Evolutionary conservation across 192 early-diverging fungal genomes (phyloP), one percentile per base, ranked within the genome.

Genomic region (Backusella liffmaniae): DNA sequence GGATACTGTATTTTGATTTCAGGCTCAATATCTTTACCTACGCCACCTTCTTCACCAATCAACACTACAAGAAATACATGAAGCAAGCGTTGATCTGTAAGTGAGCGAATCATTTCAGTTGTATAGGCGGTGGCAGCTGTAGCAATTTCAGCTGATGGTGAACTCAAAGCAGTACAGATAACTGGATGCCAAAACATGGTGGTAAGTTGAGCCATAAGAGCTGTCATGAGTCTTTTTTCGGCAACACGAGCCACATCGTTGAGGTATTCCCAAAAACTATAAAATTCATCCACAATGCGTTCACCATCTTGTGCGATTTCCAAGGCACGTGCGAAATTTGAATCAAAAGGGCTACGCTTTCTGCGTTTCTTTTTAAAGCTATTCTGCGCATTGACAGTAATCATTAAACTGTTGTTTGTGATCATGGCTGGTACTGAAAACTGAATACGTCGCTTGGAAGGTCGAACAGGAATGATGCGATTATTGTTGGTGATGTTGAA

Each of bases 101-200:
- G 62, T n/a, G 75, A 74, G 5, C 77, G 78, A 35, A 83, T 79
- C 82, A 83, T 83, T 66, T 83, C 82, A 3, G 77, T 83, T 44
- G 77, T 77, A 34, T 83, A 83, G 9, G 71, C 78, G 10, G 82
- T 83, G 21, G 82, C 75, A 37, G 82, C 78, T 7, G 74, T 76
- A 1, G 78, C 82, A 1, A 69, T 36, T 16, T 83, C 82, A 21
- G 68, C 65, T 2, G 75, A 79, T n/a, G 75, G 75, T 4, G 77
- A 79, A 29, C 75, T 74, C 1, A 83, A 73, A 1, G 82, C 74
- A 5, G 77, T 77, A 37, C 82, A 83, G 0, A 83, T 59, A 1
- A 77, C 73, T 23, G 82, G 82, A 72, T 83, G 82, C 82, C 82
- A 83, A 29, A 83, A 77, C 35, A 71, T 74, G 36, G 82, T 83